Base-by-base conservation (phyloP, 2,329 filamentous ascomycete genomes). In the Pezicula radicicola region DNA sequence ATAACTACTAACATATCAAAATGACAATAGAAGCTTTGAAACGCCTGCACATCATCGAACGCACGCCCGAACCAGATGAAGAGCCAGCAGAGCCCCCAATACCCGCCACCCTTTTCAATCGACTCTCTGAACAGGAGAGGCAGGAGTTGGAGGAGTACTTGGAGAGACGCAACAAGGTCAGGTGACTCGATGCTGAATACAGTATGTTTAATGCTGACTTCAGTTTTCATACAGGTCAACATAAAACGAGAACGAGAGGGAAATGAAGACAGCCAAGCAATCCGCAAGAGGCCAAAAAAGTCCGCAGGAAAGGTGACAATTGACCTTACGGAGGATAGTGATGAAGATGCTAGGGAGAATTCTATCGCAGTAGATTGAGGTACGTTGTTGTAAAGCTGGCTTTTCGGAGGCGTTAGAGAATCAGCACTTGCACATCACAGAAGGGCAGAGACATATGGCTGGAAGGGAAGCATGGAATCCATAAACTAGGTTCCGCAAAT, bases 1-100 rank as follows among this genome's bases (percentile, higher is more conserved):
- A 13, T 49, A 43, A 15, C 44, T 25, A 21, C 25, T 50, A 25
- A 51, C 43, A 13, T 25, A 45, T 12, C 37, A 6, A 15, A 21
- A 21, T 21, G 6, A 7, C 10, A 10, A 6, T 9, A 62, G 61
- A 57, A 28, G 57, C 61, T 13, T 55, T 64, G 6, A 50, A 59
- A 35, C 43, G 47, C 12, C 56, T 63, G 36, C 43, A 55, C 13
- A 36, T 63, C 19, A 53, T 64, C 16, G 49, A 55, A 12, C 55
- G 52, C 6, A 50, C 58, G 3, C 60, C 57, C 15, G 42, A 27
- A 4, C 57, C 55, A 9, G 49, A 55, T n/a, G 50, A 43, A 27
- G 54, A 30, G 28, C 28, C 28, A 30, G 10, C 54, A 18, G 19
- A 37, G 10, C 28, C 28, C 10, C 8, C 28, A 30, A 30, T 8